These are phyloP conservation scores for Lycium ferocissimum DNA, from an alignment of 257 asterid species.

Conservation along the genomic window DNA sequence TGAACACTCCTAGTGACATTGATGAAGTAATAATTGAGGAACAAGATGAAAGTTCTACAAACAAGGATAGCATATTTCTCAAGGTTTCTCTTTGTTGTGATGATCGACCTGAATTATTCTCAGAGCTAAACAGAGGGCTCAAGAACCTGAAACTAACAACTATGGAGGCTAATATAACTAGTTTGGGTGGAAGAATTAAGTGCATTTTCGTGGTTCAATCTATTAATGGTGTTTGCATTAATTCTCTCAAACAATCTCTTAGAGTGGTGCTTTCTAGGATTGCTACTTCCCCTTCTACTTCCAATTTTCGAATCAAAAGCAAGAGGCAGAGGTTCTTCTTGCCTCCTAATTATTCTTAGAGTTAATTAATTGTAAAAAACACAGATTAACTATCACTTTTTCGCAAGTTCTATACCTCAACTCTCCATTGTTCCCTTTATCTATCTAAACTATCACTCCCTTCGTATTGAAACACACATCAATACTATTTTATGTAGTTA, in stretches of 20 bases:
- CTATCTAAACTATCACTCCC: too few species aligned
- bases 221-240: conserved; percentile 33
- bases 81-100: conserved; percentile 77
- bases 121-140: conserved; percentile 64
- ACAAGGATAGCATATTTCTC: conserved; percentile 25
- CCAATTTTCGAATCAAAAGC: conserved; percentile 63
- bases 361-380: too few species aligned
- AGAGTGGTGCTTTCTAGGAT: conserved; percentile 56
- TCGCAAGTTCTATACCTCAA: too few species aligned
- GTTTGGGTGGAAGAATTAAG: conserved; percentile 80
- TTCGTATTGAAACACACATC: too few species aligned
- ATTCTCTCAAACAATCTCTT: conserved; percentile 57
- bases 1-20: conserved; percentile 62
- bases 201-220: conserved; percentile 49
- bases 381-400: too few species aligned
- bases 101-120: conserved; percentile 68
- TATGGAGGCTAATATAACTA: conserved; percentile 60
- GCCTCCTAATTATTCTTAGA: conserved; percentile 42
- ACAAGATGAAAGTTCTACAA: conserved; percentile 28
- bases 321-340: conserved; percentile 84
- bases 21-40: conserved; percentile 58
- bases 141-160: conserved; percentile 52
- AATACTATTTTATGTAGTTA: too few species aligned
- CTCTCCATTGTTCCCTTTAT: too few species aligned
- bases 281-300: conserved; percentile 46